Evolutionary conservation across 1,284 basidiomycete genomes (phyloP).

Genomic region (Sanguinoderma infundibulare): DNA sequence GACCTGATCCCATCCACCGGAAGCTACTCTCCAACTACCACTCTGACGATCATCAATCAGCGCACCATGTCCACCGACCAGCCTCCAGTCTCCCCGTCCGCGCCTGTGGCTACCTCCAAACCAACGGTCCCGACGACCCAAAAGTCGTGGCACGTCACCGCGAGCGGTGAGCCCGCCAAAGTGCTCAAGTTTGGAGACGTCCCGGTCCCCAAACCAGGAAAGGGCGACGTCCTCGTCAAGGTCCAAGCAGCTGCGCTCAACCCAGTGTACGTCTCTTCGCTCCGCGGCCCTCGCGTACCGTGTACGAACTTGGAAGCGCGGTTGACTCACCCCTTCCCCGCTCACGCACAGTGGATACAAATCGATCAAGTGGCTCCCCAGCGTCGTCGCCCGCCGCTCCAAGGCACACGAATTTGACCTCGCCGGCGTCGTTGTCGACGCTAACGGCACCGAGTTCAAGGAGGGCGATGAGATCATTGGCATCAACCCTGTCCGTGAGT

Average conservation of each 20-base stretch:
- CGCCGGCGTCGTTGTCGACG: slow-evolving; percentile 60
- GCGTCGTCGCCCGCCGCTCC: slow-evolving; percentile 52
- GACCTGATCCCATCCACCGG: not conserved
- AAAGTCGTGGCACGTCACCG: slow-evolving; percentile 40
- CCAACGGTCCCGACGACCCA: slow-evolving; percentile 27
- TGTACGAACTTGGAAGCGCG: not conserved
- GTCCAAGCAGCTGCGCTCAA: slow-evolving; percentile 70
- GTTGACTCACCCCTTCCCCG: not conserved
- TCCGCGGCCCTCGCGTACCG: not conserved
- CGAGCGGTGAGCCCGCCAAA: slow-evolving; percentile 43
- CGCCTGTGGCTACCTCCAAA: not conserved
- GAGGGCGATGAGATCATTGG: slow-evolving; percentile 68
- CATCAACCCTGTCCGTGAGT: slow-evolving; percentile 44
- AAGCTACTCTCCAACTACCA: not conserved
- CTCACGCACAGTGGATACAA: slow-evolving; percentile 53
- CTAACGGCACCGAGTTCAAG: slow-evolving; percentile 53
- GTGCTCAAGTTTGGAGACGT: slow-evolving; percentile 49
- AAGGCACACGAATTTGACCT: slow-evolving; percentile 64
- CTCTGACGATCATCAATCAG: not conserved
- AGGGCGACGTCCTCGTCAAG: slow-evolving; percentile 61
- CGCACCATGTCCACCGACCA: slow-evolving; percentile 9
- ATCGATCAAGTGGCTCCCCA: slow-evolving; percentile 55
- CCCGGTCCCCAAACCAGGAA: slow-evolving; percentile 48
- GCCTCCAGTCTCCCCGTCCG: not conserved
- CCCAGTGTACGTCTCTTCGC: slow-evolving; percentile 54